phyloP scores from a whole-genome alignment of 257 asterid species.

The Datura wrightii region DNA sequence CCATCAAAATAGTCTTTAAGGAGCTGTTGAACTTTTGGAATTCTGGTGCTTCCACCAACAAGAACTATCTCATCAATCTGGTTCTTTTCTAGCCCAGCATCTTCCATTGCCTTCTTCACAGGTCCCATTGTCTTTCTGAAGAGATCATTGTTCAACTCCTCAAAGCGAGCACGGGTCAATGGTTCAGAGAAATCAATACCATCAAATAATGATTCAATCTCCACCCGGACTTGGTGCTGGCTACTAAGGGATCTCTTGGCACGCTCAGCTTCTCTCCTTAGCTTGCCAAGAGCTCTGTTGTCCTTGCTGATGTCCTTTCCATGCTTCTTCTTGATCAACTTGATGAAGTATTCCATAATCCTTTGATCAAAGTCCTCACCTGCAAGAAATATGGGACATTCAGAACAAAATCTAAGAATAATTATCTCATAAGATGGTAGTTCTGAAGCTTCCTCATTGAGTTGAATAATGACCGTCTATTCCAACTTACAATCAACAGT shows the following conservation, averaged over 20 bases:
- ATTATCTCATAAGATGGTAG: background rate
- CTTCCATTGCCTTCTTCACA: constrained; percentile 98
- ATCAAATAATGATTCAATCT: constrained; percentile 92
- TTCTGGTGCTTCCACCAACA: constrained; percentile 98
- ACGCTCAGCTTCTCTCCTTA: constrained; percentile 91
- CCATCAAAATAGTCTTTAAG: constrained; percentile 89
- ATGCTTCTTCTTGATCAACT: constrained; percentile 94
- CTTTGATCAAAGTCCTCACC: constrained; percentile 99
- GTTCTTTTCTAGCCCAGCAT: constrained; percentile 79
- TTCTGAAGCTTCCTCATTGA: constrained; percentile 25
- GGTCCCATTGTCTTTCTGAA: constrained; percentile 98
- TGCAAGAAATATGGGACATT: constrained; percentile 38
- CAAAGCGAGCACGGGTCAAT: constrained; percentile 93
- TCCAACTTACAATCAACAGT: background rate
- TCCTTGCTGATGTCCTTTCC: constrained; percentile 97
- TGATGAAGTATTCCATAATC: constrained; percentile 93
- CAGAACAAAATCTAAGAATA: constrained; percentile 13
- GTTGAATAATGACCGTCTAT: background rate
- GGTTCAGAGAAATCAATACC: constrained; percentile 96
- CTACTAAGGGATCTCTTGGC: constrained; percentile 97
- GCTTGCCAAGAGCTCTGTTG: constrained; percentile 93
- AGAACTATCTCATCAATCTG: constrained; percentile 94
- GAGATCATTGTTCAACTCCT: constrained; percentile 90
- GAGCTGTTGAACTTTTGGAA: constrained; percentile 92
- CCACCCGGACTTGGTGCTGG: constrained; percentile 97